phyloP scores from a whole-genome alignment of 1,284 basidiomycete genomes.

The Boletus sp. region DNA sequence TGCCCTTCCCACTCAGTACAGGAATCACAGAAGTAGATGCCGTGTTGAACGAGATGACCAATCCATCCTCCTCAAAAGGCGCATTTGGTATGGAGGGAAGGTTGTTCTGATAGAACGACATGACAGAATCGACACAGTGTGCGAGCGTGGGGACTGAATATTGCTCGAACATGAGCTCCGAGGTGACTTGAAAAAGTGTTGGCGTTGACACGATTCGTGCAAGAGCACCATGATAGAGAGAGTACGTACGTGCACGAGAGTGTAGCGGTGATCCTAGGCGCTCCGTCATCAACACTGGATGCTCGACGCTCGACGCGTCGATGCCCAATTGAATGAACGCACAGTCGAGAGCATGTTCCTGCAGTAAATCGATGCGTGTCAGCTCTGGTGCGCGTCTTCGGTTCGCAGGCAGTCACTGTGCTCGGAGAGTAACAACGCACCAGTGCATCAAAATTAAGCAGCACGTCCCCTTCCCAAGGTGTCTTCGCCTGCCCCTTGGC shows the following conservation, averaged over 20 bases:
- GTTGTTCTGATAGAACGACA: conserved; percentile 85
- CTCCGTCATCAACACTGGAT: conserved; percentile 95
- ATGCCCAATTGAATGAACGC: conserved; percentile 87
- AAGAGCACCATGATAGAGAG: neutral
- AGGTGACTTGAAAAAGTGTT: conserved; percentile 55
- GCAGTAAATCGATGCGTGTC: conserved; percentile 14
- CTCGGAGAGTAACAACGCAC: conserved; percentile 46
- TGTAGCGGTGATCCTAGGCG: conserved; percentile 86
- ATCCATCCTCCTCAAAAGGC: conserved; percentile 61
- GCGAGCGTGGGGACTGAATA: conserved; percentile 85
- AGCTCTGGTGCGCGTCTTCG: neutral
- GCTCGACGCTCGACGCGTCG: conserved; percentile 72
- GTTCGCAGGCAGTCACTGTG: neutral
- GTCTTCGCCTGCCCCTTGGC: conserved; percentile 73
- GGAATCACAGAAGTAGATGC: conserved; percentile 87
- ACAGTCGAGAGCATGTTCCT: conserved; percentile 95
- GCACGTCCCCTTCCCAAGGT: conserved; percentile 87
- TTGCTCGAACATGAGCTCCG: conserved; percentile 94
- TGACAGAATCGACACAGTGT: conserved; percentile 88
- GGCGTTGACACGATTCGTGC: neutral
- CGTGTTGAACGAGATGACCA: conserved; percentile 82
- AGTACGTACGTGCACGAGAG: conserved; percentile 72
- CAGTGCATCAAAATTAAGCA: conserved; percentile 87
- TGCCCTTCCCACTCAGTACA: conserved; percentile 72
- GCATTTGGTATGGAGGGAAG: conserved; percentile 30